phyloP scores from a whole-genome alignment of 2,329 filamentous ascomycete species.

The Nemania bipapillata region DNA sequence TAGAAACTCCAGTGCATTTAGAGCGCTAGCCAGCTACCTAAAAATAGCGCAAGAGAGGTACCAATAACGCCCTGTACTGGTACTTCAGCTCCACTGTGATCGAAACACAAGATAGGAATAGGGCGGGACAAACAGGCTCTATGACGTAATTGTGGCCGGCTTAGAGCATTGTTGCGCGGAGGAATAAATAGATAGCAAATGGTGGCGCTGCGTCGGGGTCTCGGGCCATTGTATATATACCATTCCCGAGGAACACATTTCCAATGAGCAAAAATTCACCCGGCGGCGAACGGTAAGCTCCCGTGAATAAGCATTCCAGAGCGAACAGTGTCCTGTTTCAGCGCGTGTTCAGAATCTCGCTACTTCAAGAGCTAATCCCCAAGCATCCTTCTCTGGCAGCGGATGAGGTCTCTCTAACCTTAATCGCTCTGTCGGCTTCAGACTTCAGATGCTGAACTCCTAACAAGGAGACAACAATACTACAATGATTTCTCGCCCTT shows the following conservation, averaged over 20 bases:
- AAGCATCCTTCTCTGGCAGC: not conserved
- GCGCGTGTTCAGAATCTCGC: conserved; percentile 5
- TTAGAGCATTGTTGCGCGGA: not conserved
- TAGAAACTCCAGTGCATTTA: not conserved
- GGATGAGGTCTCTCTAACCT: not conserved
- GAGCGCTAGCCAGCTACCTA: not conserved
- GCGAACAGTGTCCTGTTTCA: not conserved
- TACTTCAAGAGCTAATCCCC: not conserved
- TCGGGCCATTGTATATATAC: not conserved
- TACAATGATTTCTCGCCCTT: conserved; percentile 31
- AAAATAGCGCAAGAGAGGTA: not conserved
- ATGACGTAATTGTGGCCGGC: conserved; percentile 14
- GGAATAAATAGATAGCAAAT: not conserved
- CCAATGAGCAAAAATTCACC: not conserved
- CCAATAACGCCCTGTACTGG: not conserved
- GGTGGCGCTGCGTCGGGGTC: not conserved
- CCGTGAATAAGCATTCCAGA: not conserved
- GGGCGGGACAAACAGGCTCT: not conserved
- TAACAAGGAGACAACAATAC: not conserved
- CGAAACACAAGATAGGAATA: not conserved
- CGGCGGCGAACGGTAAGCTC: not conserved
- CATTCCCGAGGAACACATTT: not conserved
- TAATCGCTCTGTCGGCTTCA: not conserved
- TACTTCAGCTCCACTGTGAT: not conserved
- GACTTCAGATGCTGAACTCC: not conserved